These are phyloP conservation scores for Hypoxylon sp. DNA, from an alignment of 2,329 filamentous ascomycete genomes.

Conservation along the genomic window DNA sequence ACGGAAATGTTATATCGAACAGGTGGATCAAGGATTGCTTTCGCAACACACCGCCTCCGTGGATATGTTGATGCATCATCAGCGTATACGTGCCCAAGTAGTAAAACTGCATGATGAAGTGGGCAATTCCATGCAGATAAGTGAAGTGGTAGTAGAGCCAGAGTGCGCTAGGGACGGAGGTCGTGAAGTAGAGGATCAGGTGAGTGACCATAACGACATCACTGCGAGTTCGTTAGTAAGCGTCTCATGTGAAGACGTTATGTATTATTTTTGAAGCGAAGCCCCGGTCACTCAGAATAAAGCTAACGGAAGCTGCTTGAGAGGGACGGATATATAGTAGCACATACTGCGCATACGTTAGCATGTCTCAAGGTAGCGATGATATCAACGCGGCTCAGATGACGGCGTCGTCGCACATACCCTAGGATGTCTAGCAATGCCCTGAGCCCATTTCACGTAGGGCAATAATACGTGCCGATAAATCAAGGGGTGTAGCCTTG, in stretches of 20 bases:
- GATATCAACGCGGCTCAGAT: neutral
- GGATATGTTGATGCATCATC: constrained; percentile 89
- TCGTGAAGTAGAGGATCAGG: constrained; percentile 78
- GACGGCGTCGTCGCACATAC: constrained; percentile 24
- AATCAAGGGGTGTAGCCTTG: constrained; percentile 53
- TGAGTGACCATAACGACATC: constrained; percentile 87
- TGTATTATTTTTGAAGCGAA: neutral
- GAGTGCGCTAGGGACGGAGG: constrained; percentile 77
- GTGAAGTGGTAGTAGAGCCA: constrained; percentile 75
- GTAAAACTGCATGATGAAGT: constrained; percentile 75
- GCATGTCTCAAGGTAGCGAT: constrained; percentile 2
- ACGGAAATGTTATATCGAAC: constrained; percentile 79
- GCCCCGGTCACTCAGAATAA: neutral
- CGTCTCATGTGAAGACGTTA: neutral
- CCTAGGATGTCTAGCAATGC: constrained; percentile 48
- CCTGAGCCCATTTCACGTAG: constrained; percentile 51
- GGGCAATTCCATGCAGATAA: constrained; percentile 76
- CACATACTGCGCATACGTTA: constrained; percentile 34
- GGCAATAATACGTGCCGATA: constrained; percentile 47
- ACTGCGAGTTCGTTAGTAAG: constrained; percentile 30
- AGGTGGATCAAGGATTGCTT: constrained; percentile 61
- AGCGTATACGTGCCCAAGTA: constrained; percentile 83
- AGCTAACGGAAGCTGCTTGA: neutral
- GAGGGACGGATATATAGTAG: neutral
- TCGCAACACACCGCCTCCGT: constrained; percentile 77